Percentiles rank a stretch among this genome's conserved stretches.
phyloP scores from a whole-genome alignment of 2,329 filamentous ascomycete genomes.

The Gnomoniopsis sp. region DNA sequence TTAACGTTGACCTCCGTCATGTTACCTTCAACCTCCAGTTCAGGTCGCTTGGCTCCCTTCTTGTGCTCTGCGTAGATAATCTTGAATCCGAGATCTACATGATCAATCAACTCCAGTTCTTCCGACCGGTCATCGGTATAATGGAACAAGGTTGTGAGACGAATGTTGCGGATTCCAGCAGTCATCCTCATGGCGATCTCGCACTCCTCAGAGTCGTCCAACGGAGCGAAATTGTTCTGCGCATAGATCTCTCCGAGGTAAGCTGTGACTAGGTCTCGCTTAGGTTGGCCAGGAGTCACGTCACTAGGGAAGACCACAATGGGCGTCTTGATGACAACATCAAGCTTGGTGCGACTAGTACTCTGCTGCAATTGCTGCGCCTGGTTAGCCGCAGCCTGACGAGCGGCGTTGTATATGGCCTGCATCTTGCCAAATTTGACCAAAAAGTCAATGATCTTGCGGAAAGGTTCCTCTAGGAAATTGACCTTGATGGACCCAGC shows the following conservation, averaged over 20 bases:
- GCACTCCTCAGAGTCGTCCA: conserved; percentile 72
- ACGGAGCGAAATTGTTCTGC: conserved; percentile 83
- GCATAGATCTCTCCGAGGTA: conserved; percentile 97
- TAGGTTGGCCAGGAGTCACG: conserved; percentile 64
- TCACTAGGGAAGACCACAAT: conserved; percentile 91
- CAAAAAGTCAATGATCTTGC: conserved; percentile 95
- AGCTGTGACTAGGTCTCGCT: conserved; percentile 81
- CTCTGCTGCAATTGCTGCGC: conserved; percentile 91
- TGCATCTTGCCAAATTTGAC: conserved; percentile 99
- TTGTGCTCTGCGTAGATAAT: conserved; percentile 90
- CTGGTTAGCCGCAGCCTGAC: conserved; percentile 89
- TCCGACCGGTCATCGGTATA: conserved; percentile 71
- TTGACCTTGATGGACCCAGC: conserved; percentile 96
- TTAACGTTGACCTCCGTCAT: conserved; percentile 93
- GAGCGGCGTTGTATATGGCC: conserved; percentile 94
- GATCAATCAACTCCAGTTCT: conserved; percentile 93
- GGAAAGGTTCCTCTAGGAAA: conserved; percentile 94
- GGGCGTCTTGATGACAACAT: conserved; percentile 88
- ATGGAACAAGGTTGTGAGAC: conserved; percentile 84
- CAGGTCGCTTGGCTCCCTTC: conserved; percentile 72
- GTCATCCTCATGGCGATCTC: conserved; percentile 85
- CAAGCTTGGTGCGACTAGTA: conserved; percentile 87
- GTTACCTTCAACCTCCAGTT: conserved; percentile 84
- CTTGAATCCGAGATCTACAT: conserved; percentile 90
- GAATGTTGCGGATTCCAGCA: conserved; percentile 87